Percentiles rank a stretch among this genome's conserved stretches.
Evolutionary conservation across 2,329 filamentous ascomycete genomes (phyloP).

Genomic region (Westerdykella aurantiaca): DNA sequence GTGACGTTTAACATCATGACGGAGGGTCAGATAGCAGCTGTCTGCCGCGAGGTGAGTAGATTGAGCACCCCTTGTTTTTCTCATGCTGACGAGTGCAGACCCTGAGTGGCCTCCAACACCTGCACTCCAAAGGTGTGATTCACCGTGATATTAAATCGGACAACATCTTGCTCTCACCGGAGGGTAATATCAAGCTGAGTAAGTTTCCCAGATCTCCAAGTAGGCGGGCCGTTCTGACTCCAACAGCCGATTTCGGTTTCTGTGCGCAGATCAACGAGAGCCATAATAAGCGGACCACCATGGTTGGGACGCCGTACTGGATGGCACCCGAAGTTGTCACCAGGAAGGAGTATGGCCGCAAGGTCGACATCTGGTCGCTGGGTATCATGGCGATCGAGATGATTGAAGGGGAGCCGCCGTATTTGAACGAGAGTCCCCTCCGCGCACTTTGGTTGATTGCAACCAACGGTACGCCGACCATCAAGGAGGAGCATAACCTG

Average conservation of each 20-base stretch:
- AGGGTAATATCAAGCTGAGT: slow-evolving; percentile 98
- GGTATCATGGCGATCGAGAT: slow-evolving; percentile 99
- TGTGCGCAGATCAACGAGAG: slow-evolving; percentile 97
- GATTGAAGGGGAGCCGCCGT: slow-evolving; percentile 97
- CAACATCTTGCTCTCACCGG: slow-evolving; percentile 88
- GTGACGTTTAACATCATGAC: slow-evolving; percentile 99
- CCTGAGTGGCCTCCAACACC: slow-evolving; percentile 81
- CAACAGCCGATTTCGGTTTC: slow-evolving; percentile 89
- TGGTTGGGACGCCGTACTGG: slow-evolving; percentile 99
- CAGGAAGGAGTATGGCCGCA: slow-evolving; percentile 93
- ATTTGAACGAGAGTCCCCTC: slow-evolving; percentile 89
- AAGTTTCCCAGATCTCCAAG: slow-evolving; percentile 36
- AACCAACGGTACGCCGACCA: slow-evolving; percentile 88
- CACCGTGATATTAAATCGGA: slow-evolving; percentile 99
- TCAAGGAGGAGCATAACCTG: slow-evolving; percentile 85
- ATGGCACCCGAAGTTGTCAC: slow-evolving; percentile 99
- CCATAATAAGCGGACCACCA: slow-evolving; percentile 95
- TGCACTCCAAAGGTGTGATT: slow-evolving; percentile 97
- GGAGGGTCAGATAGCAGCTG: slow-evolving; percentile 92
- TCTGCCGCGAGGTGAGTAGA: slow-evolving; percentile 69
- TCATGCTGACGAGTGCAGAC: slow-evolving; percentile 48
- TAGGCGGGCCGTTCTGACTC: slow-evolving; percentile 4
- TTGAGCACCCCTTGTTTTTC: too few species aligned
- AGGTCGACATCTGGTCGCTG: slow-evolving; percentile 97
- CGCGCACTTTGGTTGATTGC: slow-evolving; percentile 93